These are phyloP conservation scores for Penicillium glabrum DNA, from an alignment of 2,329 filamentous ascomycete genomes.

Conservation along the genomic window DNA sequence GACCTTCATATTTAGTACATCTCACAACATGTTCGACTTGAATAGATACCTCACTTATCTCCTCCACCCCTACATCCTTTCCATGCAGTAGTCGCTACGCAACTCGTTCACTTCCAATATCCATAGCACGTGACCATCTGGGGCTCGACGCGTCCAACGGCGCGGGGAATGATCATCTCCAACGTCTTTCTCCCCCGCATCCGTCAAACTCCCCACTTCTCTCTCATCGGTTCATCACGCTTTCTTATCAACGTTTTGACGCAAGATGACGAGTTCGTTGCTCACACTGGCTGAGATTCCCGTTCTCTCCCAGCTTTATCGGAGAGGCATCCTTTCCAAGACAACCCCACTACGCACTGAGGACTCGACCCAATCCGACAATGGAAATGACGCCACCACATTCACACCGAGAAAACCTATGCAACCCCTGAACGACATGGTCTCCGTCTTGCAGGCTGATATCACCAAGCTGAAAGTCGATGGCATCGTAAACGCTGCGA, in stretches of 20 bases:
- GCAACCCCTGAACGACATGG: conserved; percentile 49
- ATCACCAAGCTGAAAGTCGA: conserved; percentile 78
- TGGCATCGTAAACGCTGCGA: conserved; percentile 92
- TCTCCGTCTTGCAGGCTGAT: conserved; percentile 71
- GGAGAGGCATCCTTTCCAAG: conserved; percentile 50
- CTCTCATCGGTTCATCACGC: background rate
- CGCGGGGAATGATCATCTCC: conserved; percentile 1
- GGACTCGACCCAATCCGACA: too few species aligned
- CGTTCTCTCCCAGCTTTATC: conserved; percentile 63
- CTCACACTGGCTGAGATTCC: conserved; percentile 38
- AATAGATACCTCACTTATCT: background rate
- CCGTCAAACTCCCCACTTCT: background rate
- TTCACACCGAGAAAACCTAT: conserved; percentile 37
- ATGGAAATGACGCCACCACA: background rate
- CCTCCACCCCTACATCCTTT: background rate
- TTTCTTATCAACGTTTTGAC: background rate
- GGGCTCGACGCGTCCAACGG: background rate
- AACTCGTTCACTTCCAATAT: background rate
- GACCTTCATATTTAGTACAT: background rate
- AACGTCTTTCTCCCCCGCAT: background rate
- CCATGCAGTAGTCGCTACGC: background rate
- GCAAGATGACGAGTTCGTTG: conserved; percentile 18
- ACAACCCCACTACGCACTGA: conserved; percentile 19
- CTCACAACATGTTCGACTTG: background rate
- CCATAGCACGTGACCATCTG: background rate